Conservation (phyloP, 2,329 filamentous ascomycete species). For the Alternaria dauci region DNA sequence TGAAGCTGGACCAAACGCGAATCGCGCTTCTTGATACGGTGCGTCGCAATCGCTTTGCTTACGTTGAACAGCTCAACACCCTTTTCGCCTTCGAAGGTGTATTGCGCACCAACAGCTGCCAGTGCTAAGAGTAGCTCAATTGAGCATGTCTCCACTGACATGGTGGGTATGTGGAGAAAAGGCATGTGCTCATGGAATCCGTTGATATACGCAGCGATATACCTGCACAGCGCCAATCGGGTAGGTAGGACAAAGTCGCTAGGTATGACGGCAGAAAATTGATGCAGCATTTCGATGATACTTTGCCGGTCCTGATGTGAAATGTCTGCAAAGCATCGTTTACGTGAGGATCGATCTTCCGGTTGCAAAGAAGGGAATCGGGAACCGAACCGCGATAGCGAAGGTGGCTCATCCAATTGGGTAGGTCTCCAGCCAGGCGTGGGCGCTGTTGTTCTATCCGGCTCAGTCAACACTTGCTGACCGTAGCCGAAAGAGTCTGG, state of each 20-base stretch:
- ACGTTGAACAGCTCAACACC: constrained; percentile 67
- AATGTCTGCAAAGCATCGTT: constrained; percentile 45
- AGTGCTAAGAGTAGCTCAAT: constrained; percentile 74
- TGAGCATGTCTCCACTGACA: constrained; percentile 69
- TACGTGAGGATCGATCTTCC: constrained; percentile 37
- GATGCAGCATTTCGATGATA: constrained; percentile 67
- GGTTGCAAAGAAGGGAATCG: constrained; percentile 52
- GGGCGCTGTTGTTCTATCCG: constrained; percentile 9
- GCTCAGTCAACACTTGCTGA: constrained; percentile 33
- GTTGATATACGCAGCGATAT: constrained; percentile 73
- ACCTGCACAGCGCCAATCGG: constrained; percentile 72
- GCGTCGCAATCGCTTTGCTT: constrained; percentile 62
- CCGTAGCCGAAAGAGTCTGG: constrained; percentile 49
- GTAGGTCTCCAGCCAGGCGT: constrained; percentile 20
- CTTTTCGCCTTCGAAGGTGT: constrained; percentile 62
- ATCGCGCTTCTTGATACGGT: constrained; percentile 61
- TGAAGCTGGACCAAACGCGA: constrained; percentile 52
- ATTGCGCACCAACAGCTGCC: constrained; percentile 72
- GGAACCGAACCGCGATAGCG: constrained; percentile 51
- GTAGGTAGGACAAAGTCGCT: constrained; percentile 73
- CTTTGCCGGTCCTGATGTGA: constrained; percentile 46
- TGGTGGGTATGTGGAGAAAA: constrained; percentile 73
- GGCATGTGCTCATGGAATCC: constrained; percentile 70
- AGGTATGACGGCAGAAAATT: constrained; percentile 68
- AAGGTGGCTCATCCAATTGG: constrained; percentile 40